Evolutionary conservation across 306 rosid genomes (phyloP).

Genomic region (Macrotyloma uniflorum): DNA sequence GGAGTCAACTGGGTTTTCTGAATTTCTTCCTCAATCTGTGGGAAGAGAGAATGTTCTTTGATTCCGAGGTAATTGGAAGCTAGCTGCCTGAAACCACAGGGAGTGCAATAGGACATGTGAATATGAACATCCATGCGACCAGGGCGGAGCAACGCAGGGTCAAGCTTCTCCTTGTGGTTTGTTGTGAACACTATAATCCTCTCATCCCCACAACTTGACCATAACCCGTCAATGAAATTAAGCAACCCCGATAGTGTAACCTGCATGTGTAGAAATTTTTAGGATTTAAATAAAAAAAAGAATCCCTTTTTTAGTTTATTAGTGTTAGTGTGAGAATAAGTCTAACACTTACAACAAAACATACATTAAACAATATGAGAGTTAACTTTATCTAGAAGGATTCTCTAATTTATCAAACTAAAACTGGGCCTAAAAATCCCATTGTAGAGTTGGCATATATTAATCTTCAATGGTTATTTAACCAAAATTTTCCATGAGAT

Average conservation of each 20-base stretch:
- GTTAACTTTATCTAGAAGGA: background rate
- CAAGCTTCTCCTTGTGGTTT: constrained; percentile 52
- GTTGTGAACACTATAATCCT: constrained; percentile 58
- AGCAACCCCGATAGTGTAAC: constrained; percentile 48
- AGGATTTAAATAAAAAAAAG: background rate
- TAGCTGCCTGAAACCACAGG: constrained; percentile 41
- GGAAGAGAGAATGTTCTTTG: constrained; percentile 21
- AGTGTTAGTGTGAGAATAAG: background rate
- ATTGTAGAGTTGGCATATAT: too few relatives aligned
- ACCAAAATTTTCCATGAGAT: too few relatives aligned
- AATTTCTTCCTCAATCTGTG: constrained; percentile 38
- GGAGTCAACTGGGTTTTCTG: constrained; percentile 40
- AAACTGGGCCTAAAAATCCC: too few relatives aligned
- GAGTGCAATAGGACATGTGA: constrained; percentile 50
- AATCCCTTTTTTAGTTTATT: too few relatives aligned
- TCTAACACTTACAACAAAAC: background rate
- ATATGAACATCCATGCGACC: constrained; percentile 57
- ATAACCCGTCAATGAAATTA: constrained; percentile 51
- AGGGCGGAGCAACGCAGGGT: constrained; percentile 46
- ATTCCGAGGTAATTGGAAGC: constrained; percentile 46
- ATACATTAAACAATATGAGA: background rate
- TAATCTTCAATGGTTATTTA: too few relatives aligned
- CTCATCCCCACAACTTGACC: constrained; percentile 60
- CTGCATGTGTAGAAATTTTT: background rate
- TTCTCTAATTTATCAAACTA: too few relatives aligned